Base-by-base conservation (phyloP, 331 rosid genomes). In the Acacia pycnantha region DNA sequence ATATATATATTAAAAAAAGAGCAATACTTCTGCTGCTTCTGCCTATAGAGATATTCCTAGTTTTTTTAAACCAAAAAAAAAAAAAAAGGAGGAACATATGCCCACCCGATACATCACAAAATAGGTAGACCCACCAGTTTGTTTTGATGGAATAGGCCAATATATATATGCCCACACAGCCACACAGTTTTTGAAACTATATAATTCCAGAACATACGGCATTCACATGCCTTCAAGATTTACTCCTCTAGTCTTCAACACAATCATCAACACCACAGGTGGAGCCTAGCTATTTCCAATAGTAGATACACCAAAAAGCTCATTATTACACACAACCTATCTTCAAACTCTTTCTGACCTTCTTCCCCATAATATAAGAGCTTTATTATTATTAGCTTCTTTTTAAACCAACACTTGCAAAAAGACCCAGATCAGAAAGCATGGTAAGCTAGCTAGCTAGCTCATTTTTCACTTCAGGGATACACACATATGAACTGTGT, bases 381-480 rank as follows among this genome's bases (percentile, higher is more conserved):
- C 66, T 59, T 24, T 48, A 48, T 48, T 48, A 8, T 21, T n/a
- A 56, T 18, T n/a, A 56, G 27, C 65, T 22, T 56, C 31, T 58
- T 58, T 58, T 56, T 11, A 22, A 58, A 6, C 43, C 19, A 15
- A 31, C 41, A 31, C n/a, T 15, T 14, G 15, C 70, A 65, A 3
- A 3, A 13, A 70, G 70, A 66, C 46, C 79, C 22, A 51, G n/a
- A 51, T 51, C n/a, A 48, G 74, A 73, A 66, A 79, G 80, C 71
- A 85, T 88, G 88, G 90, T 87, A 74, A 82, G 65, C 31, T n/a
- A 56, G 26, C 12, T 14, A 54, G 26, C 11, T 21, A 54, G 12
- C 27, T 56, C 79, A n/a, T 59, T n/a, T 10, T 79, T 66, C 75
- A 82, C 74, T 59, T 68, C 59, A 26, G 46, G 5, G 29, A 21